phyloP scores from a whole-genome alignment of 805 yeast species.

The Candida adriatica region DNA sequence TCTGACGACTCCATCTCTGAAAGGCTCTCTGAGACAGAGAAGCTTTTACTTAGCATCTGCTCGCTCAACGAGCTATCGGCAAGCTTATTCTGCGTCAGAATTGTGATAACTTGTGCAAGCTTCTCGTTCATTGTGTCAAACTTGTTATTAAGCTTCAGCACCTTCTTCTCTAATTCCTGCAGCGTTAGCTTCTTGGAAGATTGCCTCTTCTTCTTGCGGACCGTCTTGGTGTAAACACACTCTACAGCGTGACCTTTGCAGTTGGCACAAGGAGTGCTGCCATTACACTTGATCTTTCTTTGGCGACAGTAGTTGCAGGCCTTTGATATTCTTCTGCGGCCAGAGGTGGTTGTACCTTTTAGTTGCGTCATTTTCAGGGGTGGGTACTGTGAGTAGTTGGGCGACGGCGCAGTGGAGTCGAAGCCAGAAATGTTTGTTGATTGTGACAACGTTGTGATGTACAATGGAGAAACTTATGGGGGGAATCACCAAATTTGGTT shows the following conservation, averaged over 20 bases:
- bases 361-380: too few species aligned
- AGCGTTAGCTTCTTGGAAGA: slow-evolving; percentile 17
- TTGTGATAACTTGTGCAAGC: slow-evolving; percentile 8
- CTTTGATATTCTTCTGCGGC: slow-evolving; percentile 29
- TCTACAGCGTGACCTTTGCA: slow-evolving; percentile 80
- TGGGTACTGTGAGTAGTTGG: too few species aligned
- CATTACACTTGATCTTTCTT: slow-evolving; percentile 35
- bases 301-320: slow-evolving; percentile 38
- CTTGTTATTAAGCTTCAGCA: not conserved
- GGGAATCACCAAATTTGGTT: too few species aligned
- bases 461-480: too few species aligned
- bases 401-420: too few species aligned
- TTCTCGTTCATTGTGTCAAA: slow-evolving; percentile 9
- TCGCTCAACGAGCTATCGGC: slow-evolving; percentile 3
- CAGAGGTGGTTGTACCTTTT: not conserved
- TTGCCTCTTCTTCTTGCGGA: slow-evolving; percentile 17
- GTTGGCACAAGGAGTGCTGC: slow-evolving; percentile 52
- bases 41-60: not conserved
- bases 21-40: not conserved
- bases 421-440: too few species aligned
- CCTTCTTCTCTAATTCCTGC: slow-evolving; percentile 20
- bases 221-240: slow-evolving; percentile 52
- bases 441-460: too few species aligned
- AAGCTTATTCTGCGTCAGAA: slow-evolving; percentile 8
- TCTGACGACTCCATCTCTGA: slow-evolving; percentile 2